These are phyloP conservation scores for Phytophthora aleatoria DNA, from an alignment of 352 stramenopile species.

Conservation along the genomic window DNA sequence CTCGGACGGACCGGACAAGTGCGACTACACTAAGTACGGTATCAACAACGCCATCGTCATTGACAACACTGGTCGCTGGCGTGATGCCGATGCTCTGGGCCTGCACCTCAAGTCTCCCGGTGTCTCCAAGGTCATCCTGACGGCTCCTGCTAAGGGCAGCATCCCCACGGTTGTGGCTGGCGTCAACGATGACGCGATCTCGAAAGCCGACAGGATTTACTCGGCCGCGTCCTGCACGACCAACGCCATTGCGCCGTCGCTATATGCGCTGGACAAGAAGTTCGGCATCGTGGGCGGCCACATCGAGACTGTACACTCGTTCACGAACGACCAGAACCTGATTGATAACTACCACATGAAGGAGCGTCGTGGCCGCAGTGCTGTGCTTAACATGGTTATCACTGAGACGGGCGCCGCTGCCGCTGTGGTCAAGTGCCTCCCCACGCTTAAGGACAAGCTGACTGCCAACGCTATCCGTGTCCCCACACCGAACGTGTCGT, in stretches of 20 bases:
- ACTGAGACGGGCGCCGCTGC: constrained; percentile 85
- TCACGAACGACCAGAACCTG: constrained; percentile 91
- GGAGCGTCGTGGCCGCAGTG: constrained; percentile 82
- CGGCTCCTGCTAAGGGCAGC: constrained; percentile 73
- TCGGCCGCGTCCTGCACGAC: constrained; percentile 86
- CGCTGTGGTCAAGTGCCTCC: constrained; percentile 90
- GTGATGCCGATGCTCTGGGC: constrained; percentile 64
- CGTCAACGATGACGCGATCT: constrained; percentile 80
- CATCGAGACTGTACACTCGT: constrained; percentile 91
- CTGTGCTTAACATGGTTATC: constrained; percentile 91
- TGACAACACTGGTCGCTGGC: constrained; percentile 89
- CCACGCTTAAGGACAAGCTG: constrained; percentile 96
- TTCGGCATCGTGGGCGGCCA: constrained; percentile 83
- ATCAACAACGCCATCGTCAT: constrained; percentile 90
- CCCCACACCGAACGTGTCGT: constrained; percentile 97
- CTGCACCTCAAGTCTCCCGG: constrained; percentile 81
- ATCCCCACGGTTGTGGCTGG: constrained; percentile 81
- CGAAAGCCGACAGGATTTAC: constrained; percentile 63
- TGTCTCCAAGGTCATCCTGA: constrained; percentile 83
- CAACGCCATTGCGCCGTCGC: constrained; percentile 82
- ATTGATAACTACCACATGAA: constrained; percentile 92
- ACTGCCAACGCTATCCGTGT: constrained; percentile 99
- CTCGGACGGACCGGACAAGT: constrained; percentile 81
- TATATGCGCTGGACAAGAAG: constrained; percentile 80
- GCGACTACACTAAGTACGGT: constrained; percentile 87